Conservation (phyloP, 2,329 filamentous ascomycete species). For the Diaporthe vaccinii region DNA sequence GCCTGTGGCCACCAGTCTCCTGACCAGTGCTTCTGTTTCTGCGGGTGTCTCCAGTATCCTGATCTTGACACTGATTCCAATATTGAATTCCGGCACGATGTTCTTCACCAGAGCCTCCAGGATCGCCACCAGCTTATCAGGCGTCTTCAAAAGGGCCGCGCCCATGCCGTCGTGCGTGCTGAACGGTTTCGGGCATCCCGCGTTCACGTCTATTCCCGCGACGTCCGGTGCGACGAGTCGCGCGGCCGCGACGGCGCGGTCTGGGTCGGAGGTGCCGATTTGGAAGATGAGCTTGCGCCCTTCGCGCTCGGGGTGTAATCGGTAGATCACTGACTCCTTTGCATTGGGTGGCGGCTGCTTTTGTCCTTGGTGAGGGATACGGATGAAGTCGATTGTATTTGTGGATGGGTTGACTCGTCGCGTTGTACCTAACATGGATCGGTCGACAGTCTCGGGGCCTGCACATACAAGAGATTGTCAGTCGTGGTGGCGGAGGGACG, state of each 20-base stretch:
- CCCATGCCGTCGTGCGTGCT: conserved; percentile 96
- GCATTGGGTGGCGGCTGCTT: conserved; percentile 68
- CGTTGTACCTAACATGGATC: conserved; percentile 88
- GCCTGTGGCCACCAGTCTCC: conserved; percentile 84
- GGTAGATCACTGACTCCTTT: conserved; percentile 82
- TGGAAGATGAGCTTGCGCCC: conserved; percentile 86
- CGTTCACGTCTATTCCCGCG: conserved; percentile 95
- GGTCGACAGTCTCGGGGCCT: conserved; percentile 95
- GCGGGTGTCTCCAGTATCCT: conserved; percentile 83
- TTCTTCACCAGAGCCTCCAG: conserved; percentile 79
- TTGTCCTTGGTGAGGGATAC: conserved; percentile 78
- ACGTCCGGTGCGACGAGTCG: conserved; percentile 89
- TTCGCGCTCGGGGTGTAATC: conserved; percentile 84
- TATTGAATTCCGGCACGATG: conserved; percentile 82
- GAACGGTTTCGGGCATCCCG: conserved; percentile 98
- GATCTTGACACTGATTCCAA: conserved; percentile 98
- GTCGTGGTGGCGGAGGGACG: background rate
- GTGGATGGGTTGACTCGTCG: conserved; percentile 82
- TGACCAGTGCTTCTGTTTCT: conserved; percentile 82
- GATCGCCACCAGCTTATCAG: conserved; percentile 86
- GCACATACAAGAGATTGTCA: conserved; percentile 30
- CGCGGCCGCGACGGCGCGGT: conserved; percentile 86
- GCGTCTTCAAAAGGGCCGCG: conserved; percentile 86
- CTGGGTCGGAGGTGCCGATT: conserved; percentile 88
- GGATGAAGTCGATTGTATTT: conserved; percentile 86